Base-by-base conservation (phyloP, 2,329 filamentous ascomycete species). In the Penicillium fuscoglaucum region DNA sequence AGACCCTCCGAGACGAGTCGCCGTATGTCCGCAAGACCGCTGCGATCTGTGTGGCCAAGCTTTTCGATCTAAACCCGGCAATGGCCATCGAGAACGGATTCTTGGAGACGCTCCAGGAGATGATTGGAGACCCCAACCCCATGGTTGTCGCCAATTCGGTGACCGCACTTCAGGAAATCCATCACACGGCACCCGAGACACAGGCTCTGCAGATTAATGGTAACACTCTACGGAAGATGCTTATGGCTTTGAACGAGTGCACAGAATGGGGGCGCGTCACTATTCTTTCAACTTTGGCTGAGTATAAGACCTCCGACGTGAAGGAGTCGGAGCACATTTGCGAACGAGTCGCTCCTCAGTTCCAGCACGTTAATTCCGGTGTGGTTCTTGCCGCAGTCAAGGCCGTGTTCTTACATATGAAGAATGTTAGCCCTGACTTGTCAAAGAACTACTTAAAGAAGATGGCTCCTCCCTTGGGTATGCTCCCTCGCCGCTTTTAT, bases 111-210 rank as follows among this genome's bases (percentile, higher is more conserved):
- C 79, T 99, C 54, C 93, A 99, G 76, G 95, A 99, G 76, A 80
- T 99, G 80, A 96, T 99, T 65, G 93, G 91, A 54, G 95, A 99
- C 74, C 91, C 95, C 3, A 99, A 99, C 74, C 95, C 95, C 3
- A 99, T 98, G 93, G 95, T 99, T 4, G 95, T 99, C 58, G 95
- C 95, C 62, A 99, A 99, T 79, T 95, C 91, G 15, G 95, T 99
- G 9, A 93, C 93, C 62, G 95, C 95, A 3, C 82, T 99, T 52
- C 88, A 90, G 9, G 95, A 99, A 73, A 99, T 99, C 71, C 83
- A 84, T 67, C 93, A 99, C 73, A 87, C 91, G 0, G 90, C 93
- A 0, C 95, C 95, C 12, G 93, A 98, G 74, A 97, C 93, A 1
- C 87, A 87, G 62, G 95, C 93, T 5, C 81, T 99, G 55, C 82